Evolutionary conservation across 352 stramenopile species (phyloP), one percentile per base, ranked within the genome.

Genomic region (Globisporangium splendens): DNA sequence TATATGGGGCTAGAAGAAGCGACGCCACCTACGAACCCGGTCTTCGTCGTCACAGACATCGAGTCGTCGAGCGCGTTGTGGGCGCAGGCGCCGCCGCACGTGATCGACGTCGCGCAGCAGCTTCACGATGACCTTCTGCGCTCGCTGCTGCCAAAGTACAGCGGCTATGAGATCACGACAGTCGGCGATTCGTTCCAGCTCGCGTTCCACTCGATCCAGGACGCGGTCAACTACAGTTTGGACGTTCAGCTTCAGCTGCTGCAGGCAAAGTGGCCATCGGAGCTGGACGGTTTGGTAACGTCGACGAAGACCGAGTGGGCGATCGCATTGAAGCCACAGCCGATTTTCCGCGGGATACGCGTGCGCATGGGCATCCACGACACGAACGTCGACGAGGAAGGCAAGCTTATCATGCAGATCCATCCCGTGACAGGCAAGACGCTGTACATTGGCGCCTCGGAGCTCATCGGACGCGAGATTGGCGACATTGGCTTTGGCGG

Each of bases 341-440:
- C 71, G 22, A 49, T 93, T 28, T 91, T 93, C 44, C 68, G 65
- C 14, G 83, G 83, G 5, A 66, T 92, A 8, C 72, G 83, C 18
- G 79, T 93, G 8, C 83, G 83, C 1, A 93, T 93, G 83, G 80
- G 83, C 1, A 82, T 91, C 53, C 83, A 93, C 66, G 83, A 89
- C 31, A 76, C 77, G 10, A 78, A 65, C 42, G 59, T 64, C 14
- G 68, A 55, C 0, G 75, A 83, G 14, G 80, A 89, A 49, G 80
- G 74, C 38, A 67, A 68, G 42, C 61, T 87, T 14, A 68, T 88
- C 31, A 66, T 62, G 24, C 70, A 86, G 44, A 74, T 67, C 8
- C 79, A 91, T 46, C 75, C 75, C 1, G 82, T 92, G 13, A 92
- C 82, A 1, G 76, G 77, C 38, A 85, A 84, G 54, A 77, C 71